Evolutionary conservation across 352 stramenopile genomes (phyloP).

Genomic region (Pythium vanterpoolii): DNA sequence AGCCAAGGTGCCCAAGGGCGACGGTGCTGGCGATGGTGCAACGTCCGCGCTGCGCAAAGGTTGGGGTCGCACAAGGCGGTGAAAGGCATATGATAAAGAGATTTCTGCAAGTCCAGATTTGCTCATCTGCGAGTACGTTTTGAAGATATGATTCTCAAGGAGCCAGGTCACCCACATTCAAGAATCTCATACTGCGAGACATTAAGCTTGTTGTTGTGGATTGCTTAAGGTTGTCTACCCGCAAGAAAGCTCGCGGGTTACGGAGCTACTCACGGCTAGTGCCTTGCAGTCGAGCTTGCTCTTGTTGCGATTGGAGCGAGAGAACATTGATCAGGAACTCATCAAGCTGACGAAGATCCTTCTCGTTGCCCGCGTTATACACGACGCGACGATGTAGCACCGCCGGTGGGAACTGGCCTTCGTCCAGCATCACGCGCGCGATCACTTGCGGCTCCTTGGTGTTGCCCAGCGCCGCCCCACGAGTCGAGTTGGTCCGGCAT

Average conservation of each 20-base stretch:
- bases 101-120: neutral
- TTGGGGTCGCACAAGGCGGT: conserved; percentile 64
- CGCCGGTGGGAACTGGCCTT: conserved; percentile 8
- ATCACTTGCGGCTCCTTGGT: conserved; percentile 9
- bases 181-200: neutral
- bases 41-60: conserved; percentile 46
- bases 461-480: neutral
- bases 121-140: neutral
- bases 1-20: conserved; percentile 10
- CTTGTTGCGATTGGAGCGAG: neutral
- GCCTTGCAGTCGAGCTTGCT: neutral
- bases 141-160: neutral
- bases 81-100: neutral
- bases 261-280: neutral
- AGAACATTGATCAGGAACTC: neutral
- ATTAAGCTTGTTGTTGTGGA: neutral
- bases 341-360: neutral
- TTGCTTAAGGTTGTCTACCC: too few relatives aligned
- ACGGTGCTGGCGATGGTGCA: conserved; percentile 5
- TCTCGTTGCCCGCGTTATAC: neutral
- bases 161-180: neutral
- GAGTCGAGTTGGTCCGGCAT: neutral
- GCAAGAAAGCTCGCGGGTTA: neutral
- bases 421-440: conserved; percentile 16
- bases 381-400: conserved; percentile 6